These are phyloP conservation scores for Panus rudis DNA, from an alignment of 768 basidiomycete species.

Conservation along the genomic window DNA sequence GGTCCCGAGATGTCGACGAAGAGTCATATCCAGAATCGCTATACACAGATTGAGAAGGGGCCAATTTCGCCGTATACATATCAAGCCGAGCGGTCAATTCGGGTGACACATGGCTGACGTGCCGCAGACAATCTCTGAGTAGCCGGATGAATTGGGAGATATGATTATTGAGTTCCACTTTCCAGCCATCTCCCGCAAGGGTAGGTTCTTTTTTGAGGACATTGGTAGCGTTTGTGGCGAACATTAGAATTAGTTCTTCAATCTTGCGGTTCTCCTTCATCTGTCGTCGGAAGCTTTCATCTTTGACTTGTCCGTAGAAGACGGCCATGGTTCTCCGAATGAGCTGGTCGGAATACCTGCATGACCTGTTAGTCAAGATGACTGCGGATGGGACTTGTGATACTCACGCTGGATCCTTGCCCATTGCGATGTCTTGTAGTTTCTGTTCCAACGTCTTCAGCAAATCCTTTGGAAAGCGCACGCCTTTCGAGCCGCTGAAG, in stretches of 20 bases:
- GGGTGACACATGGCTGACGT: constrained; percentile 69
- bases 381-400: neutral
- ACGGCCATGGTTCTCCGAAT: constrained; percentile 86
- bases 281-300: constrained; percentile 77
- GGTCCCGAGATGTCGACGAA: constrained; percentile 48
- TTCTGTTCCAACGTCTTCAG: constrained; percentile 86
- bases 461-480: constrained; percentile 92
- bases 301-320: constrained; percentile 87
- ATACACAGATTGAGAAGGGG: constrained; percentile 40
- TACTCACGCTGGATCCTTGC: constrained; percentile 80
- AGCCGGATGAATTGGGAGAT: constrained; percentile 85
- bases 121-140: constrained; percentile 71
- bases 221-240: constrained; percentile 84
- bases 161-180: constrained; percentile 86
- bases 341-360: constrained; percentile 83
- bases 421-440: constrained; percentile 90
- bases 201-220: constrained; percentile 87
- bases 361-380: neutral
- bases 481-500: constrained; percentile 78
- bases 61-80: constrained; percentile 75
- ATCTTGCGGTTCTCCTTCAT: constrained; percentile 97
- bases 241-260: constrained; percentile 94
- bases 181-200: constrained; percentile 84
- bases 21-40: constrained; percentile 67
- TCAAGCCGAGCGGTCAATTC: constrained; percentile 81